Percentiles rank a stretch among this genome's conserved stretches.
Evolutionary conservation across 1,284 basidiomycete species (phyloP).

Genomic region (Ceratobasidium sp.): DNA sequence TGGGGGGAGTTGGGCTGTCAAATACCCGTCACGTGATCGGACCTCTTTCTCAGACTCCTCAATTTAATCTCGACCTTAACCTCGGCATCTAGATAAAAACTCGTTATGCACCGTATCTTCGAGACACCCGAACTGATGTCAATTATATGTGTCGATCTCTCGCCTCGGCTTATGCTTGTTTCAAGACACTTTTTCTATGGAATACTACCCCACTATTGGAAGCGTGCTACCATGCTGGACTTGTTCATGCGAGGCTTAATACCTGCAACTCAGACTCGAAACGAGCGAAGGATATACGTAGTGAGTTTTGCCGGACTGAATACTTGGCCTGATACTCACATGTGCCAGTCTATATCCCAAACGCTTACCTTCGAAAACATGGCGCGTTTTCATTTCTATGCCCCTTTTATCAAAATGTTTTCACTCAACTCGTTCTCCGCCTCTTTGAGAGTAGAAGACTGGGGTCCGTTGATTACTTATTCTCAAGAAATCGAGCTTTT

Average conservation of each 20-base stretch:
- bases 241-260: neutral
- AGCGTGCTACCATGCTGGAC: no score
- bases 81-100: neutral
- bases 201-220: neutral
- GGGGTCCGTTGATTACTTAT: slow-evolving; percentile 3
- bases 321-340: neutral
- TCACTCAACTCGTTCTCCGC: neutral
- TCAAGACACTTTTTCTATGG: slow-evolving; percentile 9
- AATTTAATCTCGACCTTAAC: no score
- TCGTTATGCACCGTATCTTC: slow-evolving; percentile 4
- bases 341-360: neutral
- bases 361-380: neutral
- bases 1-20: no score
- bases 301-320: neutral
- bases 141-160: neutral
- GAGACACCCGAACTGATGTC: neutral
- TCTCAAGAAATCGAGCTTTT: neutral
- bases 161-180: neutral
- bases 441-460: neutral
- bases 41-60: no score
- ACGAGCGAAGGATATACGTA: neutral
- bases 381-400: slow-evolving; percentile 14
- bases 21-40: no score
- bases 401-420: neutral
- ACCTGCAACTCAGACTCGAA: neutral